phyloP scores from a whole-genome alignment of 805 yeast genomes.

The Ogataea neopini region DNA sequence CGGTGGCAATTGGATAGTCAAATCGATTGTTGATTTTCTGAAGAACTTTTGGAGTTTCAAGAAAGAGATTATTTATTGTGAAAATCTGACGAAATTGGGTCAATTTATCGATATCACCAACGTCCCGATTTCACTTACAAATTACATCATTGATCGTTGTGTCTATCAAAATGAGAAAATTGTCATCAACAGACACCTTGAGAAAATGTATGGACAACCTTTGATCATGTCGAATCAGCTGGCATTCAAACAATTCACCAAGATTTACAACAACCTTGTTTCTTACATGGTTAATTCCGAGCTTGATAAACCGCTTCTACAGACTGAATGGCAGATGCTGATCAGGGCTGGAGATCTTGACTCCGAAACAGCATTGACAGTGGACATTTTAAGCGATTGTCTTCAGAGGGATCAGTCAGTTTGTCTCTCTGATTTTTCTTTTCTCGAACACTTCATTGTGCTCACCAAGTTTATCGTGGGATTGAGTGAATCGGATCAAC shows the following conservation, averaged over 20 bases:
- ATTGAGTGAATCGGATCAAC: constrained; percentile 31
- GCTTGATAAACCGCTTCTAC: constrained; percentile 24
- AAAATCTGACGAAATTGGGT: constrained; percentile 39
- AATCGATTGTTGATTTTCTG: constrained; percentile 72
- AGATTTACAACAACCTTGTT: constrained; percentile 36
- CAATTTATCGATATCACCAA: constrained; percentile 70
- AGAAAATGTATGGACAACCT: constrained; percentile 34
- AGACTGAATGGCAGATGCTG: constrained; percentile 33
- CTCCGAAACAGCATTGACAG: constrained; percentile 31
- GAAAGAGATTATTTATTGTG: constrained; percentile 36
- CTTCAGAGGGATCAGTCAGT: constrained; percentile 48
- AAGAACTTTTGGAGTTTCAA: constrained; percentile 48
- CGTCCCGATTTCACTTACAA: constrained; percentile 71
- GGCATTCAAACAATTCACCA: constrained; percentile 34
- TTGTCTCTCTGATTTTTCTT: constrained; percentile 57
- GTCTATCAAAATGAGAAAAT: constrained; percentile 59
- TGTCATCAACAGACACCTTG: constrained; percentile 47
- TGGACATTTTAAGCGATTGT: constrained; percentile 49
- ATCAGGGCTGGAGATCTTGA: constrained; percentile 29
- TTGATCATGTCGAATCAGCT: constrained; percentile 24
- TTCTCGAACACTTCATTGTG: constrained; percentile 38
- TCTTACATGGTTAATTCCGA: constrained; percentile 32
- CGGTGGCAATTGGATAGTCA: constrained; percentile 79
- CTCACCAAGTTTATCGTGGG: constrained; percentile 29
- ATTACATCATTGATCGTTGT: constrained; percentile 56